Evolutionary conservation across 2,329 filamentous ascomycete species (phyloP), one percentile per base, ranked within the genome.

Genomic region (Botryosphaeria dothidea): DNA sequence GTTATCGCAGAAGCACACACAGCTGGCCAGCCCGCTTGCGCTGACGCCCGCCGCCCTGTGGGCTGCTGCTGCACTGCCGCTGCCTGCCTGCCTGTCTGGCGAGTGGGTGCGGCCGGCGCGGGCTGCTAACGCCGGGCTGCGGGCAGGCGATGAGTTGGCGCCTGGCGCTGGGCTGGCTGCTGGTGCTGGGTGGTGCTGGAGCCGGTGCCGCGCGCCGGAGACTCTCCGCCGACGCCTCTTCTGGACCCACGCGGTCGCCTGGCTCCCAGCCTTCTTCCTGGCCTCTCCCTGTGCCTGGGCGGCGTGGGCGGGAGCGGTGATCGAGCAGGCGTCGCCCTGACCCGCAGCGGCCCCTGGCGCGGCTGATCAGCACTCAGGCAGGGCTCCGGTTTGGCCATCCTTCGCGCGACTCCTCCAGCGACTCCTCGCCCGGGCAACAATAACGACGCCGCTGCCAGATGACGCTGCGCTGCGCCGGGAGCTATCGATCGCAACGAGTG

Each of bases 401-500:
- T 51, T 7, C 46, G 43, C 46, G 25, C 23, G 8, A n/a, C n/a
- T n/a, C n/a, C 19, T 5, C 19, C 45, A 23, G 45, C 46, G 19
- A n/a, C 38, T 41, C 8, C 38, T 41, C 38, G 8, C 38, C 38
- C 43, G 38, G 17, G 38, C 11, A n/a, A 13, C 27, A 15, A 29
- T 15, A n/a, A 23, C 17, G 31, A n/a, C 15, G n/a, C 31, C 31
- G 31, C 56, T 60, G 38, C 56, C 56, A 60, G 56, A 60, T 60
- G 56, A 60, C 56, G 56, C 56, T 34, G 38, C 45, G 58, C 46
- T 62, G 46, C 45, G 58, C 58, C 43, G 58, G 58, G 29, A 62
- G 58, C 45, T 49, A 62, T 49, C 46, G 45, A 61, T 46, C 56
- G 56, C 52, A 25, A 27, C 9, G 23, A 17, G 38, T 17, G 38